Conservation (phyloP, 176 grass and related monocot genomes). For the Triticum urartu region DNA sequence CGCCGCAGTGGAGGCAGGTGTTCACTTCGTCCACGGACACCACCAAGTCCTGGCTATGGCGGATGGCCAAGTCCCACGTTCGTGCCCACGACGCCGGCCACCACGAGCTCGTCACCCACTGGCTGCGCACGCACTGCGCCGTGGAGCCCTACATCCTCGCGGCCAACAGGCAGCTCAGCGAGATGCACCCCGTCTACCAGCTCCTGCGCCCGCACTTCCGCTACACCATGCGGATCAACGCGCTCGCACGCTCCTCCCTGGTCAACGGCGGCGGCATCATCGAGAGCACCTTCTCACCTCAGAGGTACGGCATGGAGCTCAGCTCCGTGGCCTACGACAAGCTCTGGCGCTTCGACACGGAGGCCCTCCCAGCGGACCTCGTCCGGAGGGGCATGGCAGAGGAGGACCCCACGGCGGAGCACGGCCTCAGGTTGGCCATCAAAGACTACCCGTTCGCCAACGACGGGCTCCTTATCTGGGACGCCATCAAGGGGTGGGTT, state of each 20-base stretch:
- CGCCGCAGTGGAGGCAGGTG: conserved; percentile 62
- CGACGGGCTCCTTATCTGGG: conserved; percentile 79
- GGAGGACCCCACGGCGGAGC: conserved; percentile 53
- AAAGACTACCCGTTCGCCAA: conserved; percentile 85
- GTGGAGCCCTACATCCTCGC: conserved; percentile 86
- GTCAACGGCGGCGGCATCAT: conserved; percentile 68
- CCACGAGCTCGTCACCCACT: conserved; percentile 86
- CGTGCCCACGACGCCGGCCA: conserved; percentile 68
- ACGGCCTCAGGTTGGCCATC: conserved; percentile 57
- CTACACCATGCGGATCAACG: conserved; percentile 91
- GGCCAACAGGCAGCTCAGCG: conserved; percentile 71
- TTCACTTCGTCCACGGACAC: conserved; percentile 51
- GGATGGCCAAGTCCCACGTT: conserved; percentile 74
- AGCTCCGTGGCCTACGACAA: conserved; percentile 64
- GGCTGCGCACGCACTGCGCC: conserved; percentile 67
- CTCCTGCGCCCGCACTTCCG: conserved; percentile 83
- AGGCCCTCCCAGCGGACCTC: conserved; percentile 72
- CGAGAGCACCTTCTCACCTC: conserved; percentile 64
- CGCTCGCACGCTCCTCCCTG: conserved; percentile 47
- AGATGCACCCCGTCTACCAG: conserved; percentile 73
- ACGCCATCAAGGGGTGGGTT: conserved; percentile 65
- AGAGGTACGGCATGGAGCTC: conserved; percentile 68
- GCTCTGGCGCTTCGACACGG: conserved; percentile 78
- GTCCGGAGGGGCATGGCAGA: conserved; percentile 74
- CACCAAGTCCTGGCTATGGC: conserved; percentile 69